These are phyloP conservation scores for Epichloe typhina DNA, from an alignment of 2,329 filamentous ascomycete genomes.

Conservation along the genomic window DNA sequence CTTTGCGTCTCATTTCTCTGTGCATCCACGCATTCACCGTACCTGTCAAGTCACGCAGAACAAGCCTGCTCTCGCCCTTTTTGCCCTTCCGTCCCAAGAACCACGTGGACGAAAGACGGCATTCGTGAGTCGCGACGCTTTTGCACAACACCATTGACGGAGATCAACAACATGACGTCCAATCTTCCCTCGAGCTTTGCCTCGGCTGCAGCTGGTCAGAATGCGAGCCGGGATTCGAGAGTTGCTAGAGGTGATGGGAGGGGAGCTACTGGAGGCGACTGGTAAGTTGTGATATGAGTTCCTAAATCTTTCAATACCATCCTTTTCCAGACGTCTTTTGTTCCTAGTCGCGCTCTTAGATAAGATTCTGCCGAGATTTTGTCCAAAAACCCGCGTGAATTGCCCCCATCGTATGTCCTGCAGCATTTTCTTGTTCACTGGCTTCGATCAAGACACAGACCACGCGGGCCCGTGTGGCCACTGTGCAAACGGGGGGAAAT, in stretches of 20 bases:
- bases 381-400: neutral
- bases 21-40: neutral
- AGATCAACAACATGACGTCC: conserved; percentile 44
- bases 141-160: neutral
- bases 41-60: neutral
- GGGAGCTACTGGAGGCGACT: conserved; percentile 50
- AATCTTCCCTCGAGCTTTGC: conserved; percentile 74
- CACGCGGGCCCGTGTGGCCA: neutral
- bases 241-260: conserved; percentile 45
- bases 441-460: neutral
- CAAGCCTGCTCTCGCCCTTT: neutral
- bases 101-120: conserved; percentile 4
- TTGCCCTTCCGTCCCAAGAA: conserved; percentile 1
- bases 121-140: conserved; percentile 1
- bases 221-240: conserved; percentile 45
- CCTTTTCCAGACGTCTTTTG: neutral
- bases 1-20: conserved; percentile 1
- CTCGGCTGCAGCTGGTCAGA: conserved; percentile 68
- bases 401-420: neutral
- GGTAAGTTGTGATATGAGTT: conserved; percentile 38
- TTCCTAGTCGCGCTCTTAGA: neutral
- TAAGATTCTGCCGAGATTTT: neutral
- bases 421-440: neutral
- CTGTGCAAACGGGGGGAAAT: neutral
- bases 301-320: neutral